phyloP scores from a whole-genome alignment of 129 eudicot species.

The Chrysanthemum makinoi region DNA sequence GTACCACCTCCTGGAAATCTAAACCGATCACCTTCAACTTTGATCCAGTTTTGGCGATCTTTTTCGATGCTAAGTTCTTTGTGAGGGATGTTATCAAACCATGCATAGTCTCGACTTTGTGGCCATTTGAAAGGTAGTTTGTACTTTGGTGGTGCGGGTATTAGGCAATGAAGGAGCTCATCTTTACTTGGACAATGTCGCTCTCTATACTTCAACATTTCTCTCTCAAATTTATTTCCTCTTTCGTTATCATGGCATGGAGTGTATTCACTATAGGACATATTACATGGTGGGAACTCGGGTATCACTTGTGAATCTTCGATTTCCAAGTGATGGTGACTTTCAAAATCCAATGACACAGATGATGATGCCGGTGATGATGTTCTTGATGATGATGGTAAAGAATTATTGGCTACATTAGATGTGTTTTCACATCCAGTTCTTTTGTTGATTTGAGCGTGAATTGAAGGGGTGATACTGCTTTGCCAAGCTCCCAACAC shows the following conservation, averaged over 20 bases:
- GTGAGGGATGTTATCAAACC: conserved; percentile 92
- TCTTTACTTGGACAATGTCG: conserved; percentile 83
- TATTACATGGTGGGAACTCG: conserved; percentile 65
- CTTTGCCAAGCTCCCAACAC: conserved; percentile 86
- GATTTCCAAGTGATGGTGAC: conserved; percentile 69
- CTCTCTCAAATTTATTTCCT: conserved; percentile 69
- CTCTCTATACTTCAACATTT: conserved; percentile 81
- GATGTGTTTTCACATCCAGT: conserved; percentile 54
- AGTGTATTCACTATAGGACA: conserved; percentile 72
- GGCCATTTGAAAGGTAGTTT: conserved; percentile 96
- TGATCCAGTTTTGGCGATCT: conserved; percentile 90
- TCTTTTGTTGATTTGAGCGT: conserved; percentile 36
- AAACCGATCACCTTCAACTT: conserved; percentile 87
- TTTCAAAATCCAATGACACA: conserved; percentile 60
- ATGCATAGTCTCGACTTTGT: conserved; percentile 81
- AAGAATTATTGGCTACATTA: conserved; percentile 1
- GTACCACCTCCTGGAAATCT: conserved; percentile 98
- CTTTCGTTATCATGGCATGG: conserved; percentile 75
- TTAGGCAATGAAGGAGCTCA: conserved; percentile 69
- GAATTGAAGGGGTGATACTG: conserved; percentile 38
- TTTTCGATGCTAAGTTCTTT: conserved; percentile 96
- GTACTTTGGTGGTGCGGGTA: conserved; percentile 91
- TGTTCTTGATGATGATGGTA: conserved; percentile 20
- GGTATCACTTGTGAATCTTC: conserved; percentile 32
- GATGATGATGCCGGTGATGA: conserved; percentile 31